Evolutionary conservation across 352 stramenopile species (phyloP), one percentile per base, ranked within the genome.

Genomic region (Hyaloperonospora brassicae): DNA sequence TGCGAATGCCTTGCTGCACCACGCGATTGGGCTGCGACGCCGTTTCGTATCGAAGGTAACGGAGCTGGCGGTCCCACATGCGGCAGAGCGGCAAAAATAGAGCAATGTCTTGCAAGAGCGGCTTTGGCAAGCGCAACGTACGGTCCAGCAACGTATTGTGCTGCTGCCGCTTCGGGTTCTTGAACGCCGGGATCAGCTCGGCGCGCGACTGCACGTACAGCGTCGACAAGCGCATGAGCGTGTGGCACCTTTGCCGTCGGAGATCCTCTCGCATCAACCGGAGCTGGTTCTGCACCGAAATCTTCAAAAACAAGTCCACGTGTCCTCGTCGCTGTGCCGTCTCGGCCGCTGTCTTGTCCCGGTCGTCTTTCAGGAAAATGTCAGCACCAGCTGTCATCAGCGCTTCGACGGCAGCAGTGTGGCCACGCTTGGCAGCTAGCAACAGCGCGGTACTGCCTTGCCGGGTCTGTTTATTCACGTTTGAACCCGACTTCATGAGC

Each of bases 391-490:
- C 79, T 1, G 77, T 91, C 61, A 93, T 72, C 10, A 94, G 54
- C 5, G 80, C 76, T 60, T 89, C 79, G 1, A 94, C 83, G 9
- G 84, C 82, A 17, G 74, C 68, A 5, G 79, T 86, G 42, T 94
- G 84, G 1, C 84, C 84, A 5, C 84, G 76, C 52, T 94, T 94
- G 1, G 84, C 80, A 23, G 84, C 84, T 1, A 94, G 62, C 1
- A 94, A 60, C 11, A 94, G 66, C n/a, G 84, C 84, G 1, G 84
- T 94, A 57, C 81, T 92, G 27, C 84, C 84, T 64, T 94, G 84
- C 4, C 84, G 69, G 11, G 84, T 94, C 52, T 94, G 84, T 44
- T 87, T 92, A 65, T 94, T 87, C 27, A 94, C 84, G n/a, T 92
- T 73, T 1, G 84, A 91, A 1, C 84, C 84, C 1, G 84, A 79